Evolutionary conservation across 176 grass and related monocot genomes (phyloP), one percentile per base, ranked within the genome.

Genomic region (Rhynchospora tenuis): DNA sequence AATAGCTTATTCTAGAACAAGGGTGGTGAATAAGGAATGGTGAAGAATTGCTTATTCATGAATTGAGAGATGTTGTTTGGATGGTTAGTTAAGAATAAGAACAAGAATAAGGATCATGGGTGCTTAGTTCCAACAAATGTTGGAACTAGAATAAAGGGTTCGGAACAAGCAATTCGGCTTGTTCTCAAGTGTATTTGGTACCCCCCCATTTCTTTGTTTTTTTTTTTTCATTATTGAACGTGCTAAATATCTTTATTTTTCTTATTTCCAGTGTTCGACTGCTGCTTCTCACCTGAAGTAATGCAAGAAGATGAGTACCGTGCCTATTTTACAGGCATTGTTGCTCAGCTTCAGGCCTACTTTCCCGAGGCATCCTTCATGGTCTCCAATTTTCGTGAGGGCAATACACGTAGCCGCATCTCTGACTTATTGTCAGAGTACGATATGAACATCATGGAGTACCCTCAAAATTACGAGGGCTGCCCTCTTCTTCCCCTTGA

Each of bases 391-490:
- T 98, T 98, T 48, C 90, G 87, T 70, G 90, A 94, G 84, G 90
- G 87, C 59, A 90, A 98, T 86, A 91, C 89, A 64, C 90, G 92
- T 77, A 93, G 89, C 46, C 86, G 73, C 47, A 95, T 98, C 80
- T 95, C 96, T 59, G 96, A 98, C 54, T 93, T 95, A 63, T 84
- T 98, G 68, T 95, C 96, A 6, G 92, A 95, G 57, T 98, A 98
- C 76, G 91, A 95, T 75, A 94, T 98, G 89, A 94, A 90, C 13
- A 84, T 98, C 83, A 98, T 94, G 95, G 92, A 98, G 78, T 98
- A 98, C 72, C 96, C 96, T 2, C 89, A 93, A 58, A 91, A 95
- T 72, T 93, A 98, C 3, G 96, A 93, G 90, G 93, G 93, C n/a
- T 98, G 93, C 46, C 96, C 96, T 20, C 82, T 98, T 52, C 92